Evolutionary conservation across 495 filamentous ascomycete species (phyloP).

Genomic region (Massariosphaeria phaeospora): DNA sequence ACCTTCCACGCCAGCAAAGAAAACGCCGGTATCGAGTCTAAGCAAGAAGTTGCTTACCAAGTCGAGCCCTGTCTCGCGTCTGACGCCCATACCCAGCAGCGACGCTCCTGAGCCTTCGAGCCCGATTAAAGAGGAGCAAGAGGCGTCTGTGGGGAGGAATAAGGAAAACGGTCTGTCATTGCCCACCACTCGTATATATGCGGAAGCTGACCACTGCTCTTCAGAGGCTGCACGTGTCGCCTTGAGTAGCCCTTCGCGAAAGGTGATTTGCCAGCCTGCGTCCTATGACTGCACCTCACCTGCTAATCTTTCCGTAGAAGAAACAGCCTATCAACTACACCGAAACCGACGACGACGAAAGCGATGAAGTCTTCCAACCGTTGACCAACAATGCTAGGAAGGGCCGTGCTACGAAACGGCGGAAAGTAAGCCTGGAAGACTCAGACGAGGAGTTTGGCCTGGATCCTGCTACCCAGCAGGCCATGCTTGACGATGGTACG

Average conservation of each 20-base stretch:
- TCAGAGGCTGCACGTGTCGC: constrained; percentile 37
- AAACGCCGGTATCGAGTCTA: constrained; percentile 24
- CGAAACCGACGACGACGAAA: constrained; percentile 60
- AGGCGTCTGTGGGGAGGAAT: constrained; percentile 33
- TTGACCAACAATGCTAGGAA: constrained; percentile 37
- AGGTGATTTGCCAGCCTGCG: constrained; percentile 51
- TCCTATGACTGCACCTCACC: neutral
- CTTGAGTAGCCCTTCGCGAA: constrained; percentile 57
- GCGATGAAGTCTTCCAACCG: constrained; percentile 50
- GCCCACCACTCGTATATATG: constrained; percentile 37
- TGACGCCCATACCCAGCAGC: constrained; percentile 79
- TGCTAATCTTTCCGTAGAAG: constrained; percentile 15
- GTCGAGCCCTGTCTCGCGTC: constrained; percentile 28
- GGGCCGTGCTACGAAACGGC: constrained; percentile 35
- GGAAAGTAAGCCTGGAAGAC: constrained; percentile 45
- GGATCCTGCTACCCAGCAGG: constrained; percentile 48
- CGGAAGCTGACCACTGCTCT: constrained; percentile 36
- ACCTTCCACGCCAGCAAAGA: constrained; percentile 43
- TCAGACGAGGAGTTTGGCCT: constrained; percentile 69
- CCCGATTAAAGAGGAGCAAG: constrained; percentile 44
- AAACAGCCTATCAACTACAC: constrained; percentile 62
- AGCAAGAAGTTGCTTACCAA: constrained; percentile 32
- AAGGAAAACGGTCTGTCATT: constrained; percentile 42
- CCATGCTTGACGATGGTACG: constrained; percentile 57
- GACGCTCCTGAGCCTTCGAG: constrained; percentile 57